Evolutionary conservation across 805 yeast species (phyloP), one percentile per base, ranked within the genome.

Genomic region (Pichia membranifaciens): DNA sequence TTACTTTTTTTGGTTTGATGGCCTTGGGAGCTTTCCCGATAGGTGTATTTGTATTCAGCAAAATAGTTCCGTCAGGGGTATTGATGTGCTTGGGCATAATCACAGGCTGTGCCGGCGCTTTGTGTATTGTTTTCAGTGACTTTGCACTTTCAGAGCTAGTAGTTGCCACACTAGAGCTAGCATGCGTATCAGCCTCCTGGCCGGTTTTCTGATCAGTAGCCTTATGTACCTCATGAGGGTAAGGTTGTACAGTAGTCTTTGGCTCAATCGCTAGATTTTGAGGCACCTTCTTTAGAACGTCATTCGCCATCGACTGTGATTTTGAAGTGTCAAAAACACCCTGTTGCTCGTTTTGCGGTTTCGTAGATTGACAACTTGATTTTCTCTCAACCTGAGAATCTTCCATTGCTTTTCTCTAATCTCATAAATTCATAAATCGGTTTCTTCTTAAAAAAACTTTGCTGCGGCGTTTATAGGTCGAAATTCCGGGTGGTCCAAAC

Each of bases 51-150:
- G 46, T 29, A 28, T 45, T 45, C 20, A 45, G 23, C 2, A 41
- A 41, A 18, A 45, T 45, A 20, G 41, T 45, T 9, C 48, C 48
- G 18, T 34, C 31, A 20, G 48, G 44, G 15, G 48, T 45, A 35
- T 45, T 45, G 16, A 45, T 45, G 9, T 20, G 25, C 29, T 40
- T 45, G 10, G 48, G 41, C 35, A 40, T 45, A 3, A 34, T 6
- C n/a, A 23, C n/a, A 23, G 16, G 29, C 9, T 38, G 42, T 8
- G n/a, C 5, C 4, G 33, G 7, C 18, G 15, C 7, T 38, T 38
- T 38, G 3, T 6, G 7, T 20, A 38, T 22, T 20, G 32, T 31
- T 38, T 38, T 38, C 10, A 8, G 7, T 10, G 29, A 10, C 29
- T 25, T 25, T 10, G 10, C 7, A 25, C 29, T 25, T 25, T 25